A percentile compares a stretch with the other conserved stretches of the same genome.
phyloP scores from a whole-genome alignment of 192 early-diverging fungal species.

The Tieghemiomyces parasiticus region DNA sequence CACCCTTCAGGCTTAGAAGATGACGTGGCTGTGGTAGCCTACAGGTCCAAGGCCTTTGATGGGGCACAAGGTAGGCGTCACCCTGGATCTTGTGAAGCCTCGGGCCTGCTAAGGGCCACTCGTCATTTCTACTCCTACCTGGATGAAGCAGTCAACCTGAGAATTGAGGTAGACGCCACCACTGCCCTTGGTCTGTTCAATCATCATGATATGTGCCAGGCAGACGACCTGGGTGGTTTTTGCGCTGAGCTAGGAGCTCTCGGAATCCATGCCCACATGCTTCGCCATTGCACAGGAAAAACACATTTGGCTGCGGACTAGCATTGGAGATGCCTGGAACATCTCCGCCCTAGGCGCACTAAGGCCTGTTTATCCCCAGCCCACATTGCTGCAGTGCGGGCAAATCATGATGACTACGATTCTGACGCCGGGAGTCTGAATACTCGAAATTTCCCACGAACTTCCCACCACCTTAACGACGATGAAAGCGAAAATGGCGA shows the following conservation, averaged over 20 bases:
- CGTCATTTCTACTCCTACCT: constrained; percentile 17
- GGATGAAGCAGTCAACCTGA: constrained; percentile 14
- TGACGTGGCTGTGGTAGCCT: constrained; percentile 11
- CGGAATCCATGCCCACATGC: not conserved
- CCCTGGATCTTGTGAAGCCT: constrained; percentile 14
- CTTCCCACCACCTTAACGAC: too few species aligned
- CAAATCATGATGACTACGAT: too few species aligned
- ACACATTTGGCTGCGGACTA: too few species aligned
- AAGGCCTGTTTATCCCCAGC: too few species aligned
- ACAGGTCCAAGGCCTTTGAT: constrained; percentile 13
- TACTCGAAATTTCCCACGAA: too few species aligned
- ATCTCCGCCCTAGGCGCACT: too few species aligned
- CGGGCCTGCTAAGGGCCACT: constrained; percentile 10
- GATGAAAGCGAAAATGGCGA: too few species aligned
- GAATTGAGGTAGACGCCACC: constrained; percentile 15
- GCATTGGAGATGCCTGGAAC: too few species aligned
- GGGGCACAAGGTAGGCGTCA: constrained; percentile 11
- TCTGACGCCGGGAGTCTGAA: too few species aligned
- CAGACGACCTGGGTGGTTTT: not conserved
- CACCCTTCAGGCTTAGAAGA: constrained; percentile 1
- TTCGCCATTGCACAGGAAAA: not conserved
- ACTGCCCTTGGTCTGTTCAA: constrained; percentile 8
- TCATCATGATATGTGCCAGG: not conserved
- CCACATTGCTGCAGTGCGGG: too few species aligned
- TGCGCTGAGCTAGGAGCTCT: not conserved